Conservation (phyloP, 805 yeast species). For the Candida montana region DNA sequence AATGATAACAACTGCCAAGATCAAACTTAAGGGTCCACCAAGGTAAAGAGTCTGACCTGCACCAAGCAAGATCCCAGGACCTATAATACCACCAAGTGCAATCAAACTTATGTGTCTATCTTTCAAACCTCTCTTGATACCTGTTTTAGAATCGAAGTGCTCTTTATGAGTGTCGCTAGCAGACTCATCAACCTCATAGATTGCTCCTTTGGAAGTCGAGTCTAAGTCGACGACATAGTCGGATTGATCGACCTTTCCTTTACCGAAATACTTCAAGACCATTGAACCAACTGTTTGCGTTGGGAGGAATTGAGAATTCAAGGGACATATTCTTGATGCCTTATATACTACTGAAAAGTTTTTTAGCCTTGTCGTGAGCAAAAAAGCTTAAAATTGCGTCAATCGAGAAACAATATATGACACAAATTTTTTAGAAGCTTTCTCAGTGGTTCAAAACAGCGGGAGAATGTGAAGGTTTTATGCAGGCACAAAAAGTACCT, state of each 20-base stretch:
- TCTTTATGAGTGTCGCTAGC: conserved; percentile 9
- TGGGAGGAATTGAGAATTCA: too few species aligned
- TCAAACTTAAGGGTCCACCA: conserved; percentile 49
- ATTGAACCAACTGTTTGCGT: too few species aligned
- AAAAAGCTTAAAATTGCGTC: conserved; percentile 3
- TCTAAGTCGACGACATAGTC: neutral
- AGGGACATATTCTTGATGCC: too few species aligned
- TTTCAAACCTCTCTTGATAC: conserved; percentile 42
- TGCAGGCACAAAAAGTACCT: too few species aligned
- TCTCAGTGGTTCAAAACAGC: neutral
- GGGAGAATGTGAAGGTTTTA: too few species aligned
- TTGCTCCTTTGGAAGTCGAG: neutral
- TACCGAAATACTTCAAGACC: neutral
- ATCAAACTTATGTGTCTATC: conserved; percentile 47
- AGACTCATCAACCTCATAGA: conserved; percentile 8
- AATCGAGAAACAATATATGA: neutral
- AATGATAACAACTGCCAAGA: conserved; percentile 42
- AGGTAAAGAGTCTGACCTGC: conserved; percentile 45
- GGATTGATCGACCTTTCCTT: neutral
- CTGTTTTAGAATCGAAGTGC: conserved; percentile 20
- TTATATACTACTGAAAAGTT: too few species aligned
- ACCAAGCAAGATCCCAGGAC: conserved; percentile 55
- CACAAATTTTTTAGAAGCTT: neutral
- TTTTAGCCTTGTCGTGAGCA: neutral
- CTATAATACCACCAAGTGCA: conserved; percentile 54